Evolutionary conservation across 2,329 filamentous ascomycete genomes (phyloP).

Genomic region (Aspergillus sp.): DNA sequence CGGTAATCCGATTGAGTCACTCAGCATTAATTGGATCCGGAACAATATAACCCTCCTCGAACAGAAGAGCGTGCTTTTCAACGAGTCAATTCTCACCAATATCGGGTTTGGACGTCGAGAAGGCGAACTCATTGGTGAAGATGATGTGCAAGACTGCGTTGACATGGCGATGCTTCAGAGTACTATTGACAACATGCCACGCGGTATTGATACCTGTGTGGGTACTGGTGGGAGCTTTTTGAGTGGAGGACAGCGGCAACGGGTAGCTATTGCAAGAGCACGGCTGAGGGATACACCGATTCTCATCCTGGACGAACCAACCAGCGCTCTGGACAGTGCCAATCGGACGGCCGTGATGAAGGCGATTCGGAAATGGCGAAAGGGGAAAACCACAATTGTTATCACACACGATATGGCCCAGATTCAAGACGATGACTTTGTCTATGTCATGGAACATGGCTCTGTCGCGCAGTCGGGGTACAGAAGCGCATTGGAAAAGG

Average conservation of each 20-base stretch:
- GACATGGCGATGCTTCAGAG: slow-evolving; percentile 62
- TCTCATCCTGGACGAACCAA: slow-evolving; percentile 81
- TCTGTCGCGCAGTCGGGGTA: slow-evolving; percentile 63
- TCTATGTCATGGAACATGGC: slow-evolving; percentile 71
- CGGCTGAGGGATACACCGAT: slow-evolving; percentile 69
- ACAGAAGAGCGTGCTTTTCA: slow-evolving; percentile 74
- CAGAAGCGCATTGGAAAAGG: slow-evolving; percentile 45
- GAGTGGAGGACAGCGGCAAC: slow-evolving; percentile 79
- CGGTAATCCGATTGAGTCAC: slow-evolving; percentile 50
- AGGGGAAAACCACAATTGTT: slow-evolving; percentile 78
- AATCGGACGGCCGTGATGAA: slow-evolving; percentile 64
- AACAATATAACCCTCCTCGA: slow-evolving; percentile 74
- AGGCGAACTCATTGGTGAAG: slow-evolving; percentile 42
- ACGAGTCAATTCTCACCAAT: slow-evolving; percentile 71
- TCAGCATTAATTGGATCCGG: slow-evolving; percentile 67
- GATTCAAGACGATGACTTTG: slow-evolving; percentile 64
- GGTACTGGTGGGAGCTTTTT: slow-evolving; percentile 63
- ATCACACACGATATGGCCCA: slow-evolving; percentile 85
- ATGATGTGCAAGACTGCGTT: slow-evolving; percentile 56
- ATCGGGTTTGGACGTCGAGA: slow-evolving; percentile 62
- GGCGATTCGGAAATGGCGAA: slow-evolving; percentile 68
- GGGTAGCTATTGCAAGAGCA: slow-evolving; percentile 73
- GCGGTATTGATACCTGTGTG: slow-evolving; percentile 65
- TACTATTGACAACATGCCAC: slow-evolving; percentile 59
- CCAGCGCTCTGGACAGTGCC: slow-evolving; percentile 73